Base-by-base conservation (phyloP, 345 rosid species). In the Populus nigra region DNA sequence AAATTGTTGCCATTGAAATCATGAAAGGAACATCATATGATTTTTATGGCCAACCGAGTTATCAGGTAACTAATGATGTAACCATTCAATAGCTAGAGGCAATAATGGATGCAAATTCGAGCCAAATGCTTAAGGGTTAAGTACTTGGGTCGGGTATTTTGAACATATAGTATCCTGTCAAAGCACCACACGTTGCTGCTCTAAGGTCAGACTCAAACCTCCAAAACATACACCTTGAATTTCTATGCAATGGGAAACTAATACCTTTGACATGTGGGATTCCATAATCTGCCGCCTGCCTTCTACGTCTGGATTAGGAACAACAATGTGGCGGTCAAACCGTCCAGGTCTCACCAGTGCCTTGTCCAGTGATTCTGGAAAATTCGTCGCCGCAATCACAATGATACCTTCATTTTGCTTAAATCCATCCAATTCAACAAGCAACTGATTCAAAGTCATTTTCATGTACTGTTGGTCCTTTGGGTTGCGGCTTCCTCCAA, bases 391-490 rank as follows among this genome's bases (percentile, higher is more conserved):
- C 2, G 97, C 99, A 25, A 96, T 91, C 68, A 94, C 97, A 77
- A 96, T 96, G 50, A 96, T 91, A 43, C 99, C 99, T 82, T 94
- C 97, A 81, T 96, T 94, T 84, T 92, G 99, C 84, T 96, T 91
- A 83, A 96, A 96, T 36, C 99, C 99, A 83, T 96, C 99, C 82
- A 96, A 74, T 85, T 94, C 99, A 29, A 96, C 98, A 4, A 96
- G 93, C 81, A 96, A 70, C 84, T 96, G 98, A 78, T 96, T 94
- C 90, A 96, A 81, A 71, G 98, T 96, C 99, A 96, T 96, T 84
- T 89, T 96, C 98, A 92, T 89, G 88, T 92, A 92, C 65, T 92
- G 97, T 83, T 94, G 97, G 76, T 96, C 97, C 81, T 88, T 91
- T 3, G 97, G 95, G 81, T 94, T 96, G 55, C 97, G 97, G 65